Base-by-base conservation (phyloP, 306 rosid species). In the Sicyos baderoa region DNA sequence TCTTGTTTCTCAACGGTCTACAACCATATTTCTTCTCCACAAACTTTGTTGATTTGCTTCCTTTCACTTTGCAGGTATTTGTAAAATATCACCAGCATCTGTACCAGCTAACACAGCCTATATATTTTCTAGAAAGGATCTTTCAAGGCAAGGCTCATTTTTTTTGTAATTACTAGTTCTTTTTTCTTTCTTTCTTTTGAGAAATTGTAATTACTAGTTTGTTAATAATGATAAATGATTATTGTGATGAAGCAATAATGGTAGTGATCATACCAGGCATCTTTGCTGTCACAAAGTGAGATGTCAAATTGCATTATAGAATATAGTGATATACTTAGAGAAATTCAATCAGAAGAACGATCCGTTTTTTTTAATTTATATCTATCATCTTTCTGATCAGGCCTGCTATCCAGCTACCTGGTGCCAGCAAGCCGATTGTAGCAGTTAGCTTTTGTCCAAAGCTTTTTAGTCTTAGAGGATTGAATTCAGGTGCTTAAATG, bases 391-490 rank as follows among this genome's bases (percentile, higher is more conserved):
- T 75, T 78, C 73, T 45, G 19, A 72, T 58, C 94, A 90, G 96
- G 85, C 99, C 97, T 72, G 88, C 96, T 63, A 60, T 90, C 76
- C 97, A 85, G 78, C 94, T 93, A 76, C 99, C 99, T 27, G 68
- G 94, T 79, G 91, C 94, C 76, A 83, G 76, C 79, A 90, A 93
- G 84, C 85, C 97, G 70, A 82, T 93, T 68, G 87, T 89, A 61
- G 97, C 88, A 62, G 94, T 90, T 68, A 86, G 96, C 40, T 88
- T 93, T 76, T 88, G 94, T 75, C 97, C 96, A 14, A 61, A 85
- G 58, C 53, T 66, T 51, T 93, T 93, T 40, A 85, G 74, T 32
- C 94, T 88, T 54, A 84, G 81, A 55, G 96, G 87, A 79, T 77
- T 83, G 45, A 77, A 77, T 71, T 77, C 87, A 83, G 85, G 99